Evolutionary conservation across 805 yeast species (phyloP).

Genomic region (Novakomyces olei): DNA sequence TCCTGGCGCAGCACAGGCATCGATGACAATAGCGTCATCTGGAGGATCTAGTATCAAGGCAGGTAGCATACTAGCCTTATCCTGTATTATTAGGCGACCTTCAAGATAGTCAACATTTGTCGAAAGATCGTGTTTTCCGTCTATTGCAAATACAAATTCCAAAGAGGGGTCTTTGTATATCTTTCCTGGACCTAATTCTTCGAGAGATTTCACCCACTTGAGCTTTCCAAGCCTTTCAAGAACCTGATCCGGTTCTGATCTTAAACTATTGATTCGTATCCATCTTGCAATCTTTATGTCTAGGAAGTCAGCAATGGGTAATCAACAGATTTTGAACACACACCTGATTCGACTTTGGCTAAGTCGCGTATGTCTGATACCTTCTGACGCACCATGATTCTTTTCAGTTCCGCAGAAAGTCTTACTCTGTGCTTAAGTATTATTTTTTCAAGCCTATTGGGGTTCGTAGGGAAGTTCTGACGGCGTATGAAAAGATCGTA

Average conservation of each 20-base stretch:
- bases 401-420: slow-evolving; percentile 58
- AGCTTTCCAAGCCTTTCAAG: neutral
- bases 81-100: slow-evolving; percentile 79
- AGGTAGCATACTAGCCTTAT: slow-evolving; percentile 92
- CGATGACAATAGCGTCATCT: slow-evolving; percentile 47
- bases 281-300: slow-evolving; percentile 23
- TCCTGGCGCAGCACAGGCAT: slow-evolving; percentile 97
- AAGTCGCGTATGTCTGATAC: slow-evolving; percentile 33
- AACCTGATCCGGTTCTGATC: slow-evolving; percentile 16
- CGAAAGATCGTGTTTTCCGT: slow-evolving; percentile 43
- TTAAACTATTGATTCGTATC: slow-evolving; percentile 37
- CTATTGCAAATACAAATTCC: slow-evolving; percentile 60
- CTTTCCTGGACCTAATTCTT: slow-evolving; percentile 13
- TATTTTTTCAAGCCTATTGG: slow-evolving; percentile 65
- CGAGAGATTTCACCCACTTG: slow-evolving; percentile 5
- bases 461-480: slow-evolving; percentile 70
- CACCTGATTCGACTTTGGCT: slow-evolving; percentile 11
- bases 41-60: slow-evolving; percentile 53
- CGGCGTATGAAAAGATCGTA: slow-evolving; percentile 64
- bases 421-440: slow-evolving; percentile 60
- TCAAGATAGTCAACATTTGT: slow-evolving; percentile 41
- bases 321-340: too few species aligned
- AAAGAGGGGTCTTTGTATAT: slow-evolving; percentile 55
- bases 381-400: slow-evolving; percentile 49
- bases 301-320: too few species aligned